phyloP scores from a whole-genome alignment of 2,329 filamentous ascomycete species.

The Scytalidium lignicola region DNA sequence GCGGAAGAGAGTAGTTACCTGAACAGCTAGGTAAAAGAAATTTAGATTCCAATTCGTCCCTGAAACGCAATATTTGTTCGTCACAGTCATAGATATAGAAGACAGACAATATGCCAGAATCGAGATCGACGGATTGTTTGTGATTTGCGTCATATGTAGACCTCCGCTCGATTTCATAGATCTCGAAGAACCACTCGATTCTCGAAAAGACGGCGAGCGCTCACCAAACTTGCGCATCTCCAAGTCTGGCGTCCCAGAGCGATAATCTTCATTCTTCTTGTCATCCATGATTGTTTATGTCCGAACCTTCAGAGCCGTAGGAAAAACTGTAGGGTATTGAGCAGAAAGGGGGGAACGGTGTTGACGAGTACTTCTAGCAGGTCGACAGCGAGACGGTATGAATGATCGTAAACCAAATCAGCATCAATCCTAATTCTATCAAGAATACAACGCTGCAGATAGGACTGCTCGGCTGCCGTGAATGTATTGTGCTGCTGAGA shows the following conservation, averaged over 20 bases:
- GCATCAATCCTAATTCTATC: neutral
- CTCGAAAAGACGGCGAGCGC: constrained; percentile 31
- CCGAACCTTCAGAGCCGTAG: neutral
- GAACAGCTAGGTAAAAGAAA: constrained; percentile 87
- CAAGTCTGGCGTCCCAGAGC: constrained; percentile 56
- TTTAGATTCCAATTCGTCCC: constrained; percentile 91
- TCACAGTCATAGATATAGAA: constrained; percentile 99
- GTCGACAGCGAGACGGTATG: neutral
- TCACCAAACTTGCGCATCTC: constrained; percentile 30
- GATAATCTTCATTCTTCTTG: constrained; percentile 83
- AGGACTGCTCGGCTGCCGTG: neutral
- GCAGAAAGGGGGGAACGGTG: neutral
- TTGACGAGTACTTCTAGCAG: neutral
- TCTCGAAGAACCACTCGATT: constrained; percentile 26
- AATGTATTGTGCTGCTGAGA: neutral
- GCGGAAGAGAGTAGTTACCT: constrained; percentile 56
- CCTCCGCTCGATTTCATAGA: constrained; percentile 25
- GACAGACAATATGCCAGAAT: constrained; percentile 88
- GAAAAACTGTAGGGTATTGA: neutral
- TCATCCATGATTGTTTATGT: constrained; percentile 61
- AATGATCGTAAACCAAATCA: neutral
- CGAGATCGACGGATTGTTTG: constrained; percentile 73
- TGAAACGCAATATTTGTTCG: constrained; percentile 97
- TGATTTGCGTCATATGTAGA: constrained; percentile 35
- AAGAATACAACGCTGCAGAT: neutral